phyloP scores from a whole-genome alignment of 1,284 basidiomycete genomes.

The Moniliophthora roreri region DNA sequence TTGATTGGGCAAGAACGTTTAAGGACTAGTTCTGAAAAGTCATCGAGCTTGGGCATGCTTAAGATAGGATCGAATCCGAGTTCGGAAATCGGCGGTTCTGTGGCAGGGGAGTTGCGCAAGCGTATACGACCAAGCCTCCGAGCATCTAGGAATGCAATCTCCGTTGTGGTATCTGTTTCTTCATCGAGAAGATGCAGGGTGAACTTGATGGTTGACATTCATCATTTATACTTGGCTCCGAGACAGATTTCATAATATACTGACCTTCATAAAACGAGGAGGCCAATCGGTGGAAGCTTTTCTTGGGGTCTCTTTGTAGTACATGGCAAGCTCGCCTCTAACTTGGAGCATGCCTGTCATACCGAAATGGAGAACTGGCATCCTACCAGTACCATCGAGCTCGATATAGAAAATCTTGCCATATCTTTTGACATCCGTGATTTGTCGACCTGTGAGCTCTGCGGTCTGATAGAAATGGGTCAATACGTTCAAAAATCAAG shows the following conservation, averaged over 20 bases:
- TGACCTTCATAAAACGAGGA: slow-evolving; percentile 73
- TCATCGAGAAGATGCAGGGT: slow-evolving; percentile 52
- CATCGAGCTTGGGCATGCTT: slow-evolving; percentile 62
- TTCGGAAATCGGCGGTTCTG: slow-evolving; percentile 66
- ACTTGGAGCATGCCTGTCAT: slow-evolving; percentile 86
- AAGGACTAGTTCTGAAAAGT: slow-evolving; percentile 51
- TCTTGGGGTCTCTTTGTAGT: slow-evolving; percentile 62
- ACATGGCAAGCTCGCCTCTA: slow-evolving; percentile 55
- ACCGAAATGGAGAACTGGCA: slow-evolving; percentile 79
- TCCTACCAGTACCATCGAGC: slow-evolving; percentile 59
- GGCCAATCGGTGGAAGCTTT: slow-evolving; percentile 65
- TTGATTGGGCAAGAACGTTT: slow-evolving; percentile 76
- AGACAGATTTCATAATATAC: background rate
- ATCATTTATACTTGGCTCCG: background rate
- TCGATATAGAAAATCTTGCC: slow-evolving; percentile 79
- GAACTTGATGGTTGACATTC: slow-evolving; percentile 43
- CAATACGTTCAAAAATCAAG: background rate
- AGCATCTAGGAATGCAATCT: slow-evolving; percentile 69
- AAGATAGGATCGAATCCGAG: slow-evolving; percentile 82
- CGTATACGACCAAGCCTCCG: slow-evolving; percentile 75
- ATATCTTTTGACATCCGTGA: slow-evolving; percentile 64
- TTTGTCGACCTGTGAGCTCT: slow-evolving; percentile 58
- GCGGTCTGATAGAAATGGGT: slow-evolving; percentile 42
- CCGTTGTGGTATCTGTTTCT: slow-evolving; percentile 27
- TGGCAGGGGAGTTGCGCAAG: slow-evolving; percentile 56